Evolutionary conservation across 768 basidiomycete genomes (phyloP), one percentile per base, ranked within the genome.

Genomic region (Exidia glandulosa): DNA sequence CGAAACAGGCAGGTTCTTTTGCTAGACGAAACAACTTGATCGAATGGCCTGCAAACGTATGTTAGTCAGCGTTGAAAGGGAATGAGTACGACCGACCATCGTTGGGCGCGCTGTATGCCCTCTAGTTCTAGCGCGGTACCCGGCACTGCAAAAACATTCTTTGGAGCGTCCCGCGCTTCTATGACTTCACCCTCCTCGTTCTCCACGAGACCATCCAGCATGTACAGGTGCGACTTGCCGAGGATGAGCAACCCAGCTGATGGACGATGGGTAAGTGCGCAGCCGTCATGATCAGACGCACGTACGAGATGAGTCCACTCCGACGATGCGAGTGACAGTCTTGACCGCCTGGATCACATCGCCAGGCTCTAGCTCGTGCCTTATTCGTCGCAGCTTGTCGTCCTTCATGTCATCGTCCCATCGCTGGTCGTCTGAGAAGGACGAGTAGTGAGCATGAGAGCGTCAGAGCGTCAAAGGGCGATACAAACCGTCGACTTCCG

Each of bases 281-380:
- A 14, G 62, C 10, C 12, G 33, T 31, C 19, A 36, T n/a, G 2
- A 57, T 29, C 55, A 55, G 12, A 34, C 27, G n/a, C 1, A 76
- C 87, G 68, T 63, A 94, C 93, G 92, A 61, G 86, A 91, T 16
- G 91, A 90, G 71, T 96, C 94, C 3, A 97, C 90, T 1, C 94
- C 94, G 14, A 84, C 84, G 56, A 96, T 83, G 13, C 92, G 82
- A 5, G 90, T 89, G 54, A 94, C 90, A 12, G 94, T 97, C 57
- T 80, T 80, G 6, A 90, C 84, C 14, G 84, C 90, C 63, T 94
- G 90, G 34, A 97, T 90, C 7, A 93, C 81, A 69, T 97, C 94
- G 3, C 90, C 90, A 27, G 89, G 84, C 68, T 94, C 90, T 29
- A 95, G 76, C 61, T 93, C 87, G 66, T 92, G 90, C 41, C 91